phyloP scores from a whole-genome alignment of 306 rosid species.

The Begonia loranthoides region DNA sequence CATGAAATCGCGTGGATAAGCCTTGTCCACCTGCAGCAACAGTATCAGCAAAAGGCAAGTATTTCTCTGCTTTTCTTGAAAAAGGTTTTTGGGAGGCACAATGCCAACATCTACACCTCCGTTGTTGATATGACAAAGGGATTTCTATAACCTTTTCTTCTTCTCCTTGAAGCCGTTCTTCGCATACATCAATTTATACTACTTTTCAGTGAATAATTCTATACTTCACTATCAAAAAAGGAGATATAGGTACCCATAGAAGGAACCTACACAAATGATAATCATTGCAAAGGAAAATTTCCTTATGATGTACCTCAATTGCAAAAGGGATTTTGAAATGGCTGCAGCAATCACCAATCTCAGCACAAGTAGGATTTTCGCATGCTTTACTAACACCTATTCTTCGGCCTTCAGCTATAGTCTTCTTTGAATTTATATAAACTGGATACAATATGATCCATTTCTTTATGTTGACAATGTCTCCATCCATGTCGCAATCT shows the following conservation, averaged over 20 bases:
- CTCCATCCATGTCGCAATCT: constrained; percentile 35
- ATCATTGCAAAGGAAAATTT: too few species aligned
- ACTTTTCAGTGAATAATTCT: neutral
- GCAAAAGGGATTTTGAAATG: constrained; percentile 60
- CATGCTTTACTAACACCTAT: constrained; percentile 55
- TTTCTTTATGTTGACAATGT: constrained; percentile 44
- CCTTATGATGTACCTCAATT: constrained; percentile 42
- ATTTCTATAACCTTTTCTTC: too few species aligned
- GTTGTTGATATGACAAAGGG: too few species aligned
- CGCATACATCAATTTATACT: too few species aligned
- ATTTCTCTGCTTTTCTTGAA: too few species aligned
- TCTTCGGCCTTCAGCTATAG: constrained; percentile 76
- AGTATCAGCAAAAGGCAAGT: neutral
- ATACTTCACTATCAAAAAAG: neutral
- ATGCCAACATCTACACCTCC: too few species aligned
- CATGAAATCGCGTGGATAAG: constrained; percentile 88
- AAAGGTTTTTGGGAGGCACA: too few species aligned
- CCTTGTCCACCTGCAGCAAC: constrained; percentile 50
- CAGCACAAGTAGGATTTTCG: constrained; percentile 75
- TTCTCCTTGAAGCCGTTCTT: too few species aligned
- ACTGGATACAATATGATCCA: constrained; percentile 78
- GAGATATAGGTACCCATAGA: too few species aligned
- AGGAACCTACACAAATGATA: too few species aligned
- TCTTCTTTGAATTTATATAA: constrained; percentile 78
- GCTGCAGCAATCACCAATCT: constrained; percentile 75